Conservation (phyloP, 257 asterid genomes). For the Catharanthus roseus region DNA sequence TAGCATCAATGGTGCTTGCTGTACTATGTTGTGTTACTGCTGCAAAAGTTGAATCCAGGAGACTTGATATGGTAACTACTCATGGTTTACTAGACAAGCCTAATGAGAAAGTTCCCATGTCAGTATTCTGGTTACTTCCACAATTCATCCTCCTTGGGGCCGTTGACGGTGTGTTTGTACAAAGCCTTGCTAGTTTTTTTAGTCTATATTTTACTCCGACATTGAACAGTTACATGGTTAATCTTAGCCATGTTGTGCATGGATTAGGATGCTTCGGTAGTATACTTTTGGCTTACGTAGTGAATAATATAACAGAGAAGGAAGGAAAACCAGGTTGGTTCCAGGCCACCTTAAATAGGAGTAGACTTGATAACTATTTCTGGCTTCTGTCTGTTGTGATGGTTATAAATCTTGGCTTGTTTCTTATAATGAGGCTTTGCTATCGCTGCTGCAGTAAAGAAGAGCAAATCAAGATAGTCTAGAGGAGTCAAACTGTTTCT, state of each 20-base stretch:
- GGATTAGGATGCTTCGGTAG: slow-evolving; percentile 27
- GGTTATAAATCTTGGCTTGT: slow-evolving; percentile 18
- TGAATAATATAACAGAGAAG: slow-evolving; percentile 4
- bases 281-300: slow-evolving; percentile 13
- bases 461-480: neutral
- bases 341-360: slow-evolving; percentile 18
- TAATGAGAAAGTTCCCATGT: slow-evolving; percentile 14
- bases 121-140: slow-evolving; percentile 21
- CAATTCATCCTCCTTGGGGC: slow-evolving; percentile 28
- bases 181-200: slow-evolving; percentile 1
- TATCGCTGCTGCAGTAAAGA: neutral
- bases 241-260: neutral
- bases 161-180: slow-evolving; percentile 13
- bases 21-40: slow-evolving; percentile 45
- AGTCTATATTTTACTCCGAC: neutral
- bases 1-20: slow-evolving; percentile 31
- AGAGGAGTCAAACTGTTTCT: neutral
- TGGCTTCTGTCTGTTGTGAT: slow-evolving; percentile 22
- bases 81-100: slow-evolving; percentile 17
- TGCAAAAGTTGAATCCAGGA: slow-evolving; percentile 40
- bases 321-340: slow-evolving; percentile 26
- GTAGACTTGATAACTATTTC: slow-evolving; percentile 29
- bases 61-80: slow-evolving; percentile 16
- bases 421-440: slow-evolving; percentile 10
- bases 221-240: slow-evolving; percentile 7